Evolutionary conservation across 179 eudicot genomes (phyloP).

Genomic region (Silene noctiflora): DNA sequence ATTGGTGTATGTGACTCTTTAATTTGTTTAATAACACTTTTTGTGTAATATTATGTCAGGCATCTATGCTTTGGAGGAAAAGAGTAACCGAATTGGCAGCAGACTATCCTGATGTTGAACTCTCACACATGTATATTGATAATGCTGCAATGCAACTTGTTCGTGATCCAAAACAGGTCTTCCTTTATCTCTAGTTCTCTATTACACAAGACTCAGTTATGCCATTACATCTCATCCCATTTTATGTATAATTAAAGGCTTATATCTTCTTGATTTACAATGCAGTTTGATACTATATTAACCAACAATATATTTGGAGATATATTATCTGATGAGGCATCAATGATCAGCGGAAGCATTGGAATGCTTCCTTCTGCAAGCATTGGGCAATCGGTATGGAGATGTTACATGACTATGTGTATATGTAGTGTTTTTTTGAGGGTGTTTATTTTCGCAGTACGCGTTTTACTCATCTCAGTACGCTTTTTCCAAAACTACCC

Average conservation of each 20-base stretch:
- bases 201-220: too few relatives aligned
- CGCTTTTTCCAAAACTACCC: too few relatives aligned
- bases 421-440: too few relatives aligned
- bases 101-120: constrained; percentile 93
- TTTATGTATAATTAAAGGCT: neutral
- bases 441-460: too few relatives aligned
- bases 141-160: constrained; percentile 99
- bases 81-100: constrained; percentile 62
- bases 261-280: constrained; percentile 6
- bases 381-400: constrained; percentile 64
- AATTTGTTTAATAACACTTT: too few relatives aligned
- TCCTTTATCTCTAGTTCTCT: neutral
- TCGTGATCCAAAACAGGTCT: constrained; percentile 93
- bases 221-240: neutral
- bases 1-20: too few relatives aligned
- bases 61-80: constrained; percentile 96
- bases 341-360: constrained; percentile 95
- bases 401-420: neutral
- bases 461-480: too few relatives aligned
- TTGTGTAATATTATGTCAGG: constrained; percentile 38
- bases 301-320: constrained; percentile 95
- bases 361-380: constrained; percentile 99
- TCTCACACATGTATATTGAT: constrained; percentile 95
- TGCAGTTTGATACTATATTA: constrained; percentile 95
- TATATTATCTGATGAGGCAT: constrained; percentile 92